phyloP scores from a whole-genome alignment of 106 monocot species.

The Platanthera zijinensis region DNA sequence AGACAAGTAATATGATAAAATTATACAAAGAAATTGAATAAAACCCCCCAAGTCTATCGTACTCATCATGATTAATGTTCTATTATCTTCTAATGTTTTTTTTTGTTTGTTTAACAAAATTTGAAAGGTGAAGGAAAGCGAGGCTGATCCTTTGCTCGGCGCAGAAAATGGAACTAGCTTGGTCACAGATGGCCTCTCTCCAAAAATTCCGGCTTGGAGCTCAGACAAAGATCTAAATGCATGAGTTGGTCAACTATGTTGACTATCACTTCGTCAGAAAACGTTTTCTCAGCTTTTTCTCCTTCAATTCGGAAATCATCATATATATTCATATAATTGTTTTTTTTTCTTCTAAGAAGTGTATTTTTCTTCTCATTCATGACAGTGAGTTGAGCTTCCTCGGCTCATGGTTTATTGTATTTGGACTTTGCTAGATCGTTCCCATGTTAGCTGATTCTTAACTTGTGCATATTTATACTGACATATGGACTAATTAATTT shows the following conservation, averaged over 20 bases:
- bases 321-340: background rate
- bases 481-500: too few relatives aligned
- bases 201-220: slow-evolving; percentile 22
- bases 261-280: background rate
- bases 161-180: slow-evolving; percentile 27
- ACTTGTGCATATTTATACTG: too few relatives aligned
- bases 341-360: background rate
- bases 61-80: background rate
- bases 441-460: background rate
- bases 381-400: background rate
- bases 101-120: background rate
- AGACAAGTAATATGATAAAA: too few relatives aligned
- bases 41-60: background rate
- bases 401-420: background rate
- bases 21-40: too few relatives aligned
- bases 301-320: background rate
- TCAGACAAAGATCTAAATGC: slow-evolving; percentile 48
- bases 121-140: slow-evolving; percentile 32
- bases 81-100: background rate
- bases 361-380: background rate
- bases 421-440: background rate
- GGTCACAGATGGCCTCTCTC: slow-evolving; percentile 8
- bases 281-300: background rate
- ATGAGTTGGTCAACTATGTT: slow-evolving; percentile 5
- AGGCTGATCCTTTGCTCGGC: slow-evolving; percentile 27